These are phyloP conservation scores for Clonostachys rhizophaga DNA, from an alignment of 2,329 filamentous ascomycete species.

Conservation along the genomic window DNA sequence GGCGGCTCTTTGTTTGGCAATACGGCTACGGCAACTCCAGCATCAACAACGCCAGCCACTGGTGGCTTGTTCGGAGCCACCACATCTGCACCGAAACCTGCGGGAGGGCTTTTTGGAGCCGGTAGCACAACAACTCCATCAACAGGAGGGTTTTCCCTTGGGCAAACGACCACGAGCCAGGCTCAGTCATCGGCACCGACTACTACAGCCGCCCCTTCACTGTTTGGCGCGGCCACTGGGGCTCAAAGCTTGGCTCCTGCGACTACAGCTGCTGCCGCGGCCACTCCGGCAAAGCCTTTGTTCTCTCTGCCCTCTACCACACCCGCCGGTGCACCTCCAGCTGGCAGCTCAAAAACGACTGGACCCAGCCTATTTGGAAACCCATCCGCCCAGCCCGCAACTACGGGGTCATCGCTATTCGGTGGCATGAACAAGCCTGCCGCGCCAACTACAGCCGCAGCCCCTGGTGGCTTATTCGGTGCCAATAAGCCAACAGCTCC, in stretches of 20 bases:
- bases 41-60: conserved; percentile 7
- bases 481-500: conserved; percentile 10
- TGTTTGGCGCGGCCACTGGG: conserved; percentile 6
- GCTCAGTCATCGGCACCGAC: conserved; percentile 7
- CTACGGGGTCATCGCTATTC: background rate
- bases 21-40: conserved; percentile 9
- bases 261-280: conserved; percentile 13
- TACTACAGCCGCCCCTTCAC: background rate
- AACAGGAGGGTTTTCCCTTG: background rate
- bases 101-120: conserved; percentile 14
- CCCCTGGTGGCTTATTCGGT: conserved; percentile 5
- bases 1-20: conserved; percentile 6
- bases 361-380: conserved; percentile 22
- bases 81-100: conserved; percentile 9
- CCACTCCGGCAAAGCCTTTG: conserved; percentile 38
- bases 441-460: conserved; percentile 4
- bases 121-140: conserved; percentile 4
- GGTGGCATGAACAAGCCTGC: background rate
- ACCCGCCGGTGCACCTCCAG: conserved; percentile 49
- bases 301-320: conserved; percentile 48
- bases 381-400: background rate
- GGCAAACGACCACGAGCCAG: conserved; percentile 9
- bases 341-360: conserved; percentile 21
- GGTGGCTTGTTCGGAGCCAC: conserved; percentile 12
- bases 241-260: background rate